Conservation (phyloP, 1,139 yeast genomes). For the Magnusiomyces sp. region DNA sequence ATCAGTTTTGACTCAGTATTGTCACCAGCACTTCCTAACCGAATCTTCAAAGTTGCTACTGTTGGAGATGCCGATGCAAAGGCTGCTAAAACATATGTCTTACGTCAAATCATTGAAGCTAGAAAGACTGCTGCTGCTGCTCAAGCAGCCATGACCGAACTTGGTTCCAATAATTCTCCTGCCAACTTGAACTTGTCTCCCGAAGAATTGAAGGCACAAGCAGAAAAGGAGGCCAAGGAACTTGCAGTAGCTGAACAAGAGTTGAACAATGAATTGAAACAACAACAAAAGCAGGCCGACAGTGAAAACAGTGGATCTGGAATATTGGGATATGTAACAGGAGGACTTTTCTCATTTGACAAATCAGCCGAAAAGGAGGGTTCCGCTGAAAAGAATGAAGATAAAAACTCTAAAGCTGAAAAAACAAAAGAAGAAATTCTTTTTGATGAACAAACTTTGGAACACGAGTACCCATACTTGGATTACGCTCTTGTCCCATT, state of each 20-base stretch:
- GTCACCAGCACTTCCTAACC: constrained; percentile 64
- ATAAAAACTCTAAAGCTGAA: background rate
- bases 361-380: too few species aligned
- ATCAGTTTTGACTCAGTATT: constrained; percentile 66
- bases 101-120: constrained; percentile 41
- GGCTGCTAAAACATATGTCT: constrained; percentile 65
- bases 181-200: constrained; percentile 13
- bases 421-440: constrained; percentile 8
- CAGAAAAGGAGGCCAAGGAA: constrained; percentile 11
- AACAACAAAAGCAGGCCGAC: background rate
- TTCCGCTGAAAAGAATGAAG: constrained; percentile 10
- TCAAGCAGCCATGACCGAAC: constrained; percentile 24
- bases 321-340: background rate
- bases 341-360: background rate
- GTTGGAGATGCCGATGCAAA: constrained; percentile 73
- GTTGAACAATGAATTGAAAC: constrained; percentile 5
- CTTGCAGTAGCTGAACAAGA: constrained; percentile 17
- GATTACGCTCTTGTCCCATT: constrained; percentile 60
- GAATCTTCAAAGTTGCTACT: constrained; percentile 66
- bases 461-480: constrained; percentile 25
- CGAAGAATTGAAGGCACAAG: background rate
- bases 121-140: constrained; percentile 13
- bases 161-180: constrained; percentile 17
- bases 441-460: constrained; percentile 8
- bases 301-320: background rate